Conservation (phyloP, 345 rosid genomes). For the Mallotus nudiflorus region DNA sequence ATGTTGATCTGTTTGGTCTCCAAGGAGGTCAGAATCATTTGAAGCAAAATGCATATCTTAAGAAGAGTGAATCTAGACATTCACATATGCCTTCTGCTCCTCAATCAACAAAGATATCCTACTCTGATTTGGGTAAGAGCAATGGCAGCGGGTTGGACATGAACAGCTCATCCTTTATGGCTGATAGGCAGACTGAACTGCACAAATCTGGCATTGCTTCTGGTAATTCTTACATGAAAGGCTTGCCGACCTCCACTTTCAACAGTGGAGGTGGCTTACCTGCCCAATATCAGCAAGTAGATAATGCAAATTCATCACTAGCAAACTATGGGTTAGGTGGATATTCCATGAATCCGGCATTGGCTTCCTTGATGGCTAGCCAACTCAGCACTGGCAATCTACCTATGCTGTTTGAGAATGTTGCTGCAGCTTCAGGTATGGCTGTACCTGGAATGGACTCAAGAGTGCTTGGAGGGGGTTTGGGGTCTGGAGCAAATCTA, state of each 20-base stretch:
- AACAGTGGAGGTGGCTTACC: slow-evolving; percentile 52
- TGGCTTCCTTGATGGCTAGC: slow-evolving; percentile 59
- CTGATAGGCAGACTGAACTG: slow-evolving; percentile 48
- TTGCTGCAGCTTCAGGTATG: slow-evolving; percentile 58
- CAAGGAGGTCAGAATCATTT: slow-evolving; percentile 44
- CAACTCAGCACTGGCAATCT: slow-evolving; percentile 60
- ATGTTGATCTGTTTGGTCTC: slow-evolving; percentile 51
- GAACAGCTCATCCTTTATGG: slow-evolving; percentile 33
- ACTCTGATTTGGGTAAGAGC: slow-evolving; percentile 36
- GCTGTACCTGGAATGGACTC: slow-evolving; percentile 64
- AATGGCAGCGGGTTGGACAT: slow-evolving; percentile 43
- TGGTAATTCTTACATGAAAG: slow-evolving; percentile 52
- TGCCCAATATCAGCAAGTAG: slow-evolving; percentile 54
- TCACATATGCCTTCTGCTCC: slow-evolving; percentile 30
- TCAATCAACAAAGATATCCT: slow-evolving; percentile 33
- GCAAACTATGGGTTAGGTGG: slow-evolving; percentile 50
- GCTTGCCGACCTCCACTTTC: slow-evolving; percentile 57
- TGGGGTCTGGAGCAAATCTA: slow-evolving; percentile 41
- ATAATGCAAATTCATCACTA: slow-evolving; percentile 45
- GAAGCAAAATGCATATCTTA: slow-evolving; percentile 40
- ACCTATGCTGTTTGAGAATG: slow-evolving; percentile 72
- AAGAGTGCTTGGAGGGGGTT: slow-evolving; percentile 60
- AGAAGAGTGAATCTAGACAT: slow-evolving; percentile 43
- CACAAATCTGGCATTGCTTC: slow-evolving; percentile 43
- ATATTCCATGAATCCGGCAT: slow-evolving; percentile 55